Evolutionary conservation across 352 stramenopile species (phyloP).

Genomic region (Globisporangium middletonii): DNA sequence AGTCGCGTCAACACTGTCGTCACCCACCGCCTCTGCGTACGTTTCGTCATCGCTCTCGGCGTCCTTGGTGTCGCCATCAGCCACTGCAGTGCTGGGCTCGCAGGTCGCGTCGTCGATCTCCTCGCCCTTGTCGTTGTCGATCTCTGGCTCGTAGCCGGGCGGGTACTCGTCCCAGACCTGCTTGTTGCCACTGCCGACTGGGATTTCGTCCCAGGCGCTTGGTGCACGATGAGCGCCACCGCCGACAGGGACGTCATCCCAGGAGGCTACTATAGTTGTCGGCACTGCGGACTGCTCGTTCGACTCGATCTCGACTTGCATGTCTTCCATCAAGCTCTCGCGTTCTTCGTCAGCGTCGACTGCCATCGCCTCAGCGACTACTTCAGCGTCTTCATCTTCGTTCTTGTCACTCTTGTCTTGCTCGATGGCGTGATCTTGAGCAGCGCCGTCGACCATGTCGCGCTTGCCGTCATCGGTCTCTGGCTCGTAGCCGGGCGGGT

Average conservation of each 20-base stretch:
- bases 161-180: constrained; percentile 5
- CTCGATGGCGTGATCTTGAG: too few relatives aligned
- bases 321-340: background rate
- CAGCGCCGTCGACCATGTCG: background rate
- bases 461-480: background rate
- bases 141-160: background rate
- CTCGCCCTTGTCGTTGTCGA: background rate
- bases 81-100: background rate
- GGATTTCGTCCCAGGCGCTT: constrained; percentile 9
- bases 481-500: background rate
- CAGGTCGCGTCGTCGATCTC: background rate
- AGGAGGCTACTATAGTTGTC: background rate
- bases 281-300: background rate
- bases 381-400: background rate
- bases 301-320: background rate
- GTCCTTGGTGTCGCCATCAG: background rate
- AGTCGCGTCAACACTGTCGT: background rate
- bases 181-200: constrained; percentile 4
- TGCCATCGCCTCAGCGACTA: background rate
- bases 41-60: background rate
- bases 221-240: background rate
- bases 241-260: background rate
- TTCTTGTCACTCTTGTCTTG: background rate
- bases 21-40: background rate
- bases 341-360: background rate